Evolutionary conservation across 164 flowering plant species (phyloP).

Genomic region (Vitis riparia): DNA sequence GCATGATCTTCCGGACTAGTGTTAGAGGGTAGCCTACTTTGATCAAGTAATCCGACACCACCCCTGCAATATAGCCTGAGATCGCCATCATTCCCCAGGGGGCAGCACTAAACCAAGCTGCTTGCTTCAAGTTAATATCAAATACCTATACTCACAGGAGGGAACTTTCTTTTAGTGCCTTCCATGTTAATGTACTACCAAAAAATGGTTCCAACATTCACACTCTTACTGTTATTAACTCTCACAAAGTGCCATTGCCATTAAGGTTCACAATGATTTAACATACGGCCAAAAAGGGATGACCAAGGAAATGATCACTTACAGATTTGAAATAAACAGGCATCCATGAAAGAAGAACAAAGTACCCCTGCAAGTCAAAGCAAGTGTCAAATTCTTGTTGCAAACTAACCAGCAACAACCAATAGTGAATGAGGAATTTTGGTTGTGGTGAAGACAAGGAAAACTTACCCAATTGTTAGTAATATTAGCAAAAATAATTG

Average conservation of each 20-base stretch:
- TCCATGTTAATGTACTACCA: too few relatives aligned
- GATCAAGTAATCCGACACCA: conserved; percentile 68
- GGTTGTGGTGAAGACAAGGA: background rate
- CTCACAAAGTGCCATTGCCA: too few relatives aligned
- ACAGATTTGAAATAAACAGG: conserved; percentile 96
- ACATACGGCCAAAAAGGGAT: too few relatives aligned
- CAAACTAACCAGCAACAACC: background rate
- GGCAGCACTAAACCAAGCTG: conserved; percentile 98
- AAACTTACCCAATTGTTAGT: conserved; percentile 89
- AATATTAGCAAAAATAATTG: conserved; percentile 74
- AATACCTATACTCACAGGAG: conserved; percentile 54
- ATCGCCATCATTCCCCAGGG: conserved; percentile 98
- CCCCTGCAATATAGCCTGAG: conserved; percentile 80
- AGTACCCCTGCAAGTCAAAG: conserved; percentile 74
- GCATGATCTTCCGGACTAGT: conserved; percentile 82
- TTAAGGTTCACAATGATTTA: too few relatives aligned
- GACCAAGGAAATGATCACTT: conserved; percentile 21
- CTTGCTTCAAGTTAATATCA: conserved; percentile 85
- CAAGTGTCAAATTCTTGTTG: conserved; percentile 1
- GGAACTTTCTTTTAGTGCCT: background rate
- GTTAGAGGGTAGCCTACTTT: conserved; percentile 68
- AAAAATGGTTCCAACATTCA: too few relatives aligned
- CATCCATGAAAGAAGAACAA: conserved; percentile 98
- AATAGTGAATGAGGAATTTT: background rate
- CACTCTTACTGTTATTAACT: background rate